Percentiles rank a stretch among this genome's conserved stretches.
Evolutionary conservation across 306 rosid genomes (phyloP).

Genomic region (Vigna trinervia): DNA sequence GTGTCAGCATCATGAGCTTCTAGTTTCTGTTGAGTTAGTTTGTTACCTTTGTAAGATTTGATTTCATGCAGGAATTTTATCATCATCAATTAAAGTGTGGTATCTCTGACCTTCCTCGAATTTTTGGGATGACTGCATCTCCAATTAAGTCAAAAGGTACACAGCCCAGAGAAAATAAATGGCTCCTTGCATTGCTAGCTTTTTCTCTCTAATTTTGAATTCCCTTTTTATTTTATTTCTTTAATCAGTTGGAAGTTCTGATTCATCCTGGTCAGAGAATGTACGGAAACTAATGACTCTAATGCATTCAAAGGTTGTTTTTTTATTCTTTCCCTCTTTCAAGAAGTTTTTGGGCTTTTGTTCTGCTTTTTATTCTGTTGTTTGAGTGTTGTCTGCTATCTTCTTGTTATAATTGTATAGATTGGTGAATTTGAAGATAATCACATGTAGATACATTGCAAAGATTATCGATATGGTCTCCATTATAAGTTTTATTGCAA

Average conservation of each 20-base stretch:
- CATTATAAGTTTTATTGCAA: neutral
- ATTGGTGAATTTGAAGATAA: neutral
- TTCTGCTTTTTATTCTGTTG: conserved; percentile 13
- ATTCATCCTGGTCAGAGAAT: conserved; percentile 48
- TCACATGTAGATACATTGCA: neutral
- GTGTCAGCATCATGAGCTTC: conserved; percentile 19
- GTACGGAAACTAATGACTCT: conserved; percentile 68
- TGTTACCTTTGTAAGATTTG: conserved; percentile 28
- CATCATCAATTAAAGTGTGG: conserved; percentile 56
- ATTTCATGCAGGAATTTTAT: conserved; percentile 77
- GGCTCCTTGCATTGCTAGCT: conserved; percentile 8
- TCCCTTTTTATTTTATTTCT: conserved; percentile 30
- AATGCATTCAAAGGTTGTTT: conserved; percentile 79
- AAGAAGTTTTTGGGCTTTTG: neutral
- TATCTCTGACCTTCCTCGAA: conserved; percentile 63
- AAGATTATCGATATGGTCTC: neutral
- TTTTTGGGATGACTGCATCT: conserved; percentile 95
- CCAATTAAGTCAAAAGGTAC: conserved; percentile 88
- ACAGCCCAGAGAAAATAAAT: conserved; percentile 5
- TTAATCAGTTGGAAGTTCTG: conserved; percentile 62
- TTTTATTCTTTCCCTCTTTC: conserved; percentile 33
- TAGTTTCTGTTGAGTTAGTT: conserved; percentile 1
- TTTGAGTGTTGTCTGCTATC: neutral
- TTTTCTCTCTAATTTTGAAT: conserved; percentile 11
- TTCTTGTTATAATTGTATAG: neutral